Percentiles rank a stretch among this genome's conserved stretches.
Conservation (phyloP, 495 filamentous ascomycete genomes). For the Lasiosphaeria miniovina region DNA sequence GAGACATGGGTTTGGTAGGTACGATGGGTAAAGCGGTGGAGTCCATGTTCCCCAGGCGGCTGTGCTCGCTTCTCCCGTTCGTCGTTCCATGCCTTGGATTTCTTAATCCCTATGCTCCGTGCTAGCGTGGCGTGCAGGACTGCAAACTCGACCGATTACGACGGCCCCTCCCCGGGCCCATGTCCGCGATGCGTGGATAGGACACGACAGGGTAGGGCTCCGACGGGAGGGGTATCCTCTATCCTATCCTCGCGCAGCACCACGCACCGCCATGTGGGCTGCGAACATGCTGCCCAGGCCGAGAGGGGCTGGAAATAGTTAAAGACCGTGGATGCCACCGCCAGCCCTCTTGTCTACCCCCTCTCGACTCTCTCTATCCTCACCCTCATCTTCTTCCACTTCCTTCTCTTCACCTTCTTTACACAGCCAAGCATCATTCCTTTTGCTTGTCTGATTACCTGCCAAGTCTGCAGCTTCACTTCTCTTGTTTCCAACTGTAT, state of each 20-base stretch:
- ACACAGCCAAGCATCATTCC: conserved; percentile 33
- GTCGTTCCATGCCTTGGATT: too few species aligned
- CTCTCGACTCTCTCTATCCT: conserved; percentile 14
- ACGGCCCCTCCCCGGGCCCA: too few species aligned
- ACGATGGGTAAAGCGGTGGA: too few species aligned
- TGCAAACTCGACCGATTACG: too few species aligned
- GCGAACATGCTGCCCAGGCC: not conserved
- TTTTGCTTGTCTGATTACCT: conserved; percentile 32
- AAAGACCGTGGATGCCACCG: not conserved
- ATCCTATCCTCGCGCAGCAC: too few species aligned
- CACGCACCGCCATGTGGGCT: too few species aligned
- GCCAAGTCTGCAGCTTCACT: conserved; percentile 32
- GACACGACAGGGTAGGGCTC: too few species aligned
- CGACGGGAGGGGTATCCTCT: not conserved
- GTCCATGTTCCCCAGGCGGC: conserved; percentile 1
- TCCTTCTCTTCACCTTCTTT: conserved; percentile 23
- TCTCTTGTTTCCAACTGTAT: conserved; percentile 28
- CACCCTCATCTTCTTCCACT: conserved; percentile 23
- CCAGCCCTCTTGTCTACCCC: conserved; percentile 13
- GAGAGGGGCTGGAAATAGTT: not conserved
- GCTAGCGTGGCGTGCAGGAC: too few species aligned
- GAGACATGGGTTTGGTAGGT: too few species aligned
- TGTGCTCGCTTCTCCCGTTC: conserved; percentile 1
- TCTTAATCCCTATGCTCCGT: too few species aligned
- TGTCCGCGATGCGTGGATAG: too few species aligned